A percentile compares a stretch with the other conserved stretches of the same genome.
phyloP scores from a whole-genome alignment of 2,329 filamentous ascomycete genomes.

The Dactylellina haptotyla region DNA sequence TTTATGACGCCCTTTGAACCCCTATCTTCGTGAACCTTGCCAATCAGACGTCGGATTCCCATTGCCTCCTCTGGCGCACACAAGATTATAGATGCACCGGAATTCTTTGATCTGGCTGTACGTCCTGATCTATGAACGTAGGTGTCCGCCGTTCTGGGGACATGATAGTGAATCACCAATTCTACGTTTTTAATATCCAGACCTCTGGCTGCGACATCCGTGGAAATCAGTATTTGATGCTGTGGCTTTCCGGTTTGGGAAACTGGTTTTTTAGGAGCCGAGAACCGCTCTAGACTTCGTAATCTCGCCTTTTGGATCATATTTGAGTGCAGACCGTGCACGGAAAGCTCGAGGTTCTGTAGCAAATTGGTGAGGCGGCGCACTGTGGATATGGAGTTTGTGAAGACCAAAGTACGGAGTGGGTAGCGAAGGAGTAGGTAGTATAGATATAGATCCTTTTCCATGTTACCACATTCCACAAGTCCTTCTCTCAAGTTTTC shows the following conservation, averaged over 20 bases:
- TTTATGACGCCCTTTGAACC: conserved; percentile 69
- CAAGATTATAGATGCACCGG: conserved; percentile 84
- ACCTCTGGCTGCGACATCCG: conserved; percentile 91
- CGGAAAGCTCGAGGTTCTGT: conserved; percentile 80
- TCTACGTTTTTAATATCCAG: conserved; percentile 92
- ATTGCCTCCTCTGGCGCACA: conserved; percentile 91
- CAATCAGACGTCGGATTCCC: conserved; percentile 82
- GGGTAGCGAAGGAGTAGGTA: conserved; percentile 84
- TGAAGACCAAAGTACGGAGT: conserved; percentile 86
- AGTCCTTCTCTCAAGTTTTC: conserved; percentile 85
- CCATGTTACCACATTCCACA: conserved; percentile 89
- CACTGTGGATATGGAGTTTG: conserved; percentile 93
- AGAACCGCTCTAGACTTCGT: conserved; percentile 91
- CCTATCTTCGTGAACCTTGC: conserved; percentile 78
- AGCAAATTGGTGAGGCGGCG: conserved; percentile 85
- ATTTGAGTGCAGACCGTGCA: conserved; percentile 79
- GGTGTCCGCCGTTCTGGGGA: conserved; percentile 87
- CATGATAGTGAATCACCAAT: conserved; percentile 92
- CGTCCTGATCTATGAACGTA: conserved; percentile 96
- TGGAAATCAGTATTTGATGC: conserved; percentile 81
- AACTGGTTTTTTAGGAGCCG: conserved; percentile 63
- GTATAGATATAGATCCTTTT: conserved; percentile 97
- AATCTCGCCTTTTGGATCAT: conserved; percentile 96
- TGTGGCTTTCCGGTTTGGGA: conserved; percentile 59
- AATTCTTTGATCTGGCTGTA: conserved; percentile 82